Percentiles rank a stretch among this genome's conserved stretches.
Conservation (phyloP, 306 rosid species). For the Lablab purpureus region DNA sequence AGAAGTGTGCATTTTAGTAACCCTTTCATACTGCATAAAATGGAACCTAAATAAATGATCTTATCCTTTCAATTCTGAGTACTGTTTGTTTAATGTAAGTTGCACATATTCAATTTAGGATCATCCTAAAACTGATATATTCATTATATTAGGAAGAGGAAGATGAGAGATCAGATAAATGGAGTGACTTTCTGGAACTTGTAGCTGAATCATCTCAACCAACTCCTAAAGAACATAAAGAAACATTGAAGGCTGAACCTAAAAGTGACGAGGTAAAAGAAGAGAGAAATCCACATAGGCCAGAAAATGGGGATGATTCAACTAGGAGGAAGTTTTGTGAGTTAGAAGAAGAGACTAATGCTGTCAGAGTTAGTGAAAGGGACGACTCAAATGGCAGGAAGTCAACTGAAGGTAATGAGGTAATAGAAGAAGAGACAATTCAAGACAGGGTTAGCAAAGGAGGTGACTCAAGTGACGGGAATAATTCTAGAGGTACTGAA, state of each 20-base stretch:
- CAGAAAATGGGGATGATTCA: slow-evolving; percentile 53
- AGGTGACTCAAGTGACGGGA: slow-evolving; percentile 39
- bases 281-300: slow-evolving; percentile 48
- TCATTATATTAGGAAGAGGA: slow-evolving; percentile 84
- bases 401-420: slow-evolving; percentile 43
- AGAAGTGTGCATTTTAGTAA: slow-evolving; percentile 27
- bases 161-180: slow-evolving; percentile 74
- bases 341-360: slow-evolving; percentile 42
- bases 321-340: slow-evolving; percentile 44
- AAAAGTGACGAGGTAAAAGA: slow-evolving; percentile 56
- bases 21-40: slow-evolving; percentile 9
- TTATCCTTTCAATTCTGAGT: slow-evolving; percentile 16
- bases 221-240: slow-evolving; percentile 50
- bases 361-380: slow-evolving; percentile 47
- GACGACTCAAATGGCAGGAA: slow-evolving; percentile 39
- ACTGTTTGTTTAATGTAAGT: slow-evolving; percentile 32
- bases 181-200: slow-evolving; percentile 79
- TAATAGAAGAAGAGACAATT: slow-evolving; percentile 38
- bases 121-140: slow-evolving; percentile 35
- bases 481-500: slow-evolving; percentile 34
- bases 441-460: slow-evolving; percentile 34
- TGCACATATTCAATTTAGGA: slow-evolving; percentile 5
- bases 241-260: slow-evolving; percentile 53
- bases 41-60: slow-evolving; percentile 29
- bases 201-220: slow-evolving; percentile 50